Percentiles rank a stretch among this genome's conserved stretches.
phyloP scores from a whole-genome alignment of 495 filamentous ascomycete species.

The Elasticomyces elasticus region DNA sequence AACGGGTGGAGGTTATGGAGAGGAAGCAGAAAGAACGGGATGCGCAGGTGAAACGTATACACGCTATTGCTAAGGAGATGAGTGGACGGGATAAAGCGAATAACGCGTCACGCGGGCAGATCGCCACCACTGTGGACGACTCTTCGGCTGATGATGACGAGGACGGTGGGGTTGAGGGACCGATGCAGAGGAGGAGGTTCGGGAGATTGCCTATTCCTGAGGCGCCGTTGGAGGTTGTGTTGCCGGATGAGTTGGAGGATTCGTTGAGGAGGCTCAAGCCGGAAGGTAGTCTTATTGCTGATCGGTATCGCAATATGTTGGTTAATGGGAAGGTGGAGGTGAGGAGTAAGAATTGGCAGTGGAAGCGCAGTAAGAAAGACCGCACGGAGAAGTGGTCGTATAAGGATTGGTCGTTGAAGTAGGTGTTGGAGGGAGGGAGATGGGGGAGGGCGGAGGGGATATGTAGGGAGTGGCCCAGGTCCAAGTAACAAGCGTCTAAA shows the following conservation, averaged over 20 bases:
- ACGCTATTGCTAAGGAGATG: slow-evolving; percentile 53
- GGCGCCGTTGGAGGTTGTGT: slow-evolving; percentile 72
- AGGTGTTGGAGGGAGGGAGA: no score
- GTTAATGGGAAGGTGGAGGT: slow-evolving; percentile 82
- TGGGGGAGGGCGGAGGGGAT: no score
- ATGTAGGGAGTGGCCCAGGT: no score
- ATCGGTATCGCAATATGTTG: slow-evolving; percentile 80
- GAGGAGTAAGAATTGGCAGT: slow-evolving; percentile 62
- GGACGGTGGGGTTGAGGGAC: slow-evolving; percentile 45
- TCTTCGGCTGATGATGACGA: slow-evolving; percentile 37
- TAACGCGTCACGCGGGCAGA: slow-evolving; percentile 6
- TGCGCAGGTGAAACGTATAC: slow-evolving; percentile 54
- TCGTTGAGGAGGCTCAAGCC: slow-evolving; percentile 81
- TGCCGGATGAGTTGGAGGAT: slow-evolving; percentile 89
- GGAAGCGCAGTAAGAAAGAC: slow-evolving; percentile 65
- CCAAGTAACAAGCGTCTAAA: no score
- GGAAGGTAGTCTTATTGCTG: slow-evolving; percentile 84
- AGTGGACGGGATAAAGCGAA: slow-evolving; percentile 45
- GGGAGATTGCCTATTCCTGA: slow-evolving; percentile 61
- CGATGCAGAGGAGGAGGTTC: slow-evolving; percentile 61
- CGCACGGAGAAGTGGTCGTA: slow-evolving; percentile 91
- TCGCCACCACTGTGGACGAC: slow-evolving; percentile 34
- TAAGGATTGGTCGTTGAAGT: slow-evolving; percentile 67
- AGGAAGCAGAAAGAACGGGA: slow-evolving; percentile 59
- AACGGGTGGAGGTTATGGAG: slow-evolving; percentile 60